Base-by-base conservation (phyloP, 1,284 basidiomycete genomes). In the Lentinula novae-zelandiae region DNA sequence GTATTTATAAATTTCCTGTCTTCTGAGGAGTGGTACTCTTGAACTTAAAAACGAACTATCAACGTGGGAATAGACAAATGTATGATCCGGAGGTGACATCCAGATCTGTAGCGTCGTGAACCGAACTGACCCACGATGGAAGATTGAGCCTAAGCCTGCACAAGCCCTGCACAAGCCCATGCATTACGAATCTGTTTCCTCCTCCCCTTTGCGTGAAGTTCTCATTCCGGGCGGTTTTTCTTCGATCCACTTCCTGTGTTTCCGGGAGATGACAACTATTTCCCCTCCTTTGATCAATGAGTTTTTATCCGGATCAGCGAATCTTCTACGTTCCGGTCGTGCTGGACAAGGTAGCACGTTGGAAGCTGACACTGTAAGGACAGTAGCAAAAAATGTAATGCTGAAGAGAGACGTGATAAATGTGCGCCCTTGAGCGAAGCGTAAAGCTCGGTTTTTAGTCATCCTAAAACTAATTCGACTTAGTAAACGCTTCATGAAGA, bases 361-460 rank as follows among this genome's bases (percentile, higher is more conserved):
- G 20, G 90, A 91, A 22, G 87, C 88, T 5, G 89, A 87, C n/a
- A 93, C 91, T 53, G 90, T 93, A 63, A 90, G 64, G 61, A 92
- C 80, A 20, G 89, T 82, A 20, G 87, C 89, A 69, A 90, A 75
- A 72, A 90, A 90, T 2, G 91, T 93, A 68, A 89, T 73, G 65
- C 82, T 86, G 72, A 93, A 93, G 63, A 93, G 84, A 42, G 87
- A 83, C 17, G 91, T 87, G 66, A 91, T 79, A 75, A 92, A 81
- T 66, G 82, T 83, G 69, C 90, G 89, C 60, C 84, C 85, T 72
- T 84, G 85, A 64, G 82, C 84, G 66, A 90, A 74, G 66, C 85
- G 86, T 66, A 89, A 74, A 67, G 79, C 73, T 79, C 80, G 81
- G 68, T 82, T 68, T 62, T 80, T 73, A 71, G 79, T 69, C 85